Base-by-base conservation (phyloP, 208 protist species). In the Trypanosoma caninum region DNA sequence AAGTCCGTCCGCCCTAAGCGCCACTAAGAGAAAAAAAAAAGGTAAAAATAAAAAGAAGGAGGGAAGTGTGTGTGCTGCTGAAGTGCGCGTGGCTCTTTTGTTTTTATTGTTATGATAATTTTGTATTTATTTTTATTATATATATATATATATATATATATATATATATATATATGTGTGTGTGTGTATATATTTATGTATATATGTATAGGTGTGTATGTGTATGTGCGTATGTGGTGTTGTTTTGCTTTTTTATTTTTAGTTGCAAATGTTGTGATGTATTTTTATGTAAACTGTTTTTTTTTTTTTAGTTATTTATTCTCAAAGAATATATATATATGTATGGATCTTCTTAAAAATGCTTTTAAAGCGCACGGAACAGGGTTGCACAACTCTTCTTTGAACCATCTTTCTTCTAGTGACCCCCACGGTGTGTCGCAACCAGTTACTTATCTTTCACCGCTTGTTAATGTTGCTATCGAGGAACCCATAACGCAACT, bases 401-500 rank as follows among this genome's bases (percentile, higher is more conserved):
- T 54, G 8, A 54, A 54, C 10, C 38, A 2, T 20, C 48, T 11
- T 9, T 37, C 13, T 20, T 31, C 16, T 20, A 23, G 9, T 0
- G 14, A 3, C 23, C 20, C 14, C 8, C 5, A 18, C 5, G 11
- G 9, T 4, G 22, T 27, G 5, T 22, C 35, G 4, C 8, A 42
- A 33, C 9, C 3, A 14, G 14, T 14, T 18, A 13, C 50, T 34
- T 13, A 33, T 3, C 20, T 60, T 23, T 50, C 55, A 22, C 40
- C 41, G 4, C 28, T 60, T 33, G 41, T 48, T 25, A 13, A 25
- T 11, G 23, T 13, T 31, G 40, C 35, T 37, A 37, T 48, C 7
- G 41, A 60, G 13, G 41, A 60, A 31, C 55, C 55, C 40, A 60
- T 60, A 11, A 47, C 23, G 11, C 23, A 33, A 6, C 22, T 50